phyloP scores from a whole-genome alignment of 805 yeast genomes.

The Barnettozyma salicaria region DNA sequence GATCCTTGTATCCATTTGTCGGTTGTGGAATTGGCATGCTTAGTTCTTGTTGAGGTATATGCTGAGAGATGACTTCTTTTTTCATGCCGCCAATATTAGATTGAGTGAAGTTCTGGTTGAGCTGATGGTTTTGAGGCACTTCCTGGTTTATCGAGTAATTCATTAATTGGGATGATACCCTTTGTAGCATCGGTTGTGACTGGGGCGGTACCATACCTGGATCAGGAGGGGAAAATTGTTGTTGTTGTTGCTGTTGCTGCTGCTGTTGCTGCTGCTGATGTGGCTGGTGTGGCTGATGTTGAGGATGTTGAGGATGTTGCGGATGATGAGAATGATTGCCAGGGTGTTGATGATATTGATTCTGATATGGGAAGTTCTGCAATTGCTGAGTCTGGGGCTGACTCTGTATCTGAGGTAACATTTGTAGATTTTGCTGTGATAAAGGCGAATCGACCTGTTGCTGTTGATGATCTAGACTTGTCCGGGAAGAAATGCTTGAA shows the following conservation, averaged over 20 bases:
- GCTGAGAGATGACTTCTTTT: too few species aligned
- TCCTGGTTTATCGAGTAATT: too few species aligned
- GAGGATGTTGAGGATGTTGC: constrained; percentile 7
- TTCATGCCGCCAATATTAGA: too few species aligned
- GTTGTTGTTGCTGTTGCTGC: constrained; percentile 10
- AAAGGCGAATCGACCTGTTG: not conserved
- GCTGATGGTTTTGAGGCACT: constrained; percentile 2
- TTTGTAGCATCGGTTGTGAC: constrained; percentile 4
- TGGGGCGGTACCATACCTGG: constrained; percentile 5
- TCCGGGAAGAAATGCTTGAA: too few species aligned
- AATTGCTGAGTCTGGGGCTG: constrained; percentile 1
- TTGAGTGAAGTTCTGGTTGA: too few species aligned
- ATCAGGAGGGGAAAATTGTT: not conserved
- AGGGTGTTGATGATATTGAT: not conserved
- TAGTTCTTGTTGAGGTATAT: constrained; percentile 6
- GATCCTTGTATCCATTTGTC: not conserved
- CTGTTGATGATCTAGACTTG: not conserved
- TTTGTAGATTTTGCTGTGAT: not conserved
- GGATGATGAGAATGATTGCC: not conserved
- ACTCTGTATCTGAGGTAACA: constrained; percentile 2
- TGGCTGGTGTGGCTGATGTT: constrained; percentile 4
- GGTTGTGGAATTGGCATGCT: not conserved
- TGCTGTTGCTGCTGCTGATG: constrained; percentile 6
- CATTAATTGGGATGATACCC: too few species aligned
- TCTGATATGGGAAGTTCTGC: not conserved